Evolutionary conservation across 2,329 filamentous ascomycete genomes (phyloP).

Genomic region (Talaromyces sp.): DNA sequence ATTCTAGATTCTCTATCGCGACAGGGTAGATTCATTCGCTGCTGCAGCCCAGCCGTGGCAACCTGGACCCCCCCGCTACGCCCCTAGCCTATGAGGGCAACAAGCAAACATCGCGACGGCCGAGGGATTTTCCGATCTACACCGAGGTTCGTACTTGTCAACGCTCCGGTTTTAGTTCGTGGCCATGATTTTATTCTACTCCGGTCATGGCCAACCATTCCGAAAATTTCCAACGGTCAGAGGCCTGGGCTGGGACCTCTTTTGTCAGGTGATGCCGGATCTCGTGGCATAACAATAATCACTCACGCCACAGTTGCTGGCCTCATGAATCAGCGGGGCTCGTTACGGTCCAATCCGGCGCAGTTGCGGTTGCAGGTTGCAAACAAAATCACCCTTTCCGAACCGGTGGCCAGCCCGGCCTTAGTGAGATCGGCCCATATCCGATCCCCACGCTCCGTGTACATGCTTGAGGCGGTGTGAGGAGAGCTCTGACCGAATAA

Average conservation of each 20-base stretch:
- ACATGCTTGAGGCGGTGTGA: not conserved
- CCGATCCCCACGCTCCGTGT: not conserved
- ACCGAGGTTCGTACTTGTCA: not conserved
- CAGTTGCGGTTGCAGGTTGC: not conserved
- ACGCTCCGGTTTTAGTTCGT: conserved; percentile 1
- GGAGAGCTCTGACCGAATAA: not conserved
- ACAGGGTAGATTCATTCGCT: not conserved
- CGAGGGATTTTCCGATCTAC: not conserved
- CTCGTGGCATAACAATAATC: not conserved
- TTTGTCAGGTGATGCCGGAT: not conserved
- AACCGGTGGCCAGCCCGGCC: conserved; percentile 1
- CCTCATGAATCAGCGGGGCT: not conserved
- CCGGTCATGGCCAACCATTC: not conserved
- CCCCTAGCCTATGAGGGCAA: not conserved
- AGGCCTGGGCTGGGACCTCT: no score
- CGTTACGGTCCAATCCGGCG: not conserved
- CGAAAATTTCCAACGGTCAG: not conserved
- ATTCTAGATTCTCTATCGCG: not conserved
- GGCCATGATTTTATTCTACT: not conserved
- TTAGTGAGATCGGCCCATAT: not conserved
- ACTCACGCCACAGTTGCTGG: not conserved
- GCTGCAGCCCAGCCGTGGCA: not conserved
- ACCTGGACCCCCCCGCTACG: not conserved
- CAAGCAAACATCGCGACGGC: not conserved
- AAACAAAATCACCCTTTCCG: not conserved